Evolutionary conservation across 2,329 filamentous ascomycete species (phyloP).

Genomic region (Aureobasidium sp.): DNA sequence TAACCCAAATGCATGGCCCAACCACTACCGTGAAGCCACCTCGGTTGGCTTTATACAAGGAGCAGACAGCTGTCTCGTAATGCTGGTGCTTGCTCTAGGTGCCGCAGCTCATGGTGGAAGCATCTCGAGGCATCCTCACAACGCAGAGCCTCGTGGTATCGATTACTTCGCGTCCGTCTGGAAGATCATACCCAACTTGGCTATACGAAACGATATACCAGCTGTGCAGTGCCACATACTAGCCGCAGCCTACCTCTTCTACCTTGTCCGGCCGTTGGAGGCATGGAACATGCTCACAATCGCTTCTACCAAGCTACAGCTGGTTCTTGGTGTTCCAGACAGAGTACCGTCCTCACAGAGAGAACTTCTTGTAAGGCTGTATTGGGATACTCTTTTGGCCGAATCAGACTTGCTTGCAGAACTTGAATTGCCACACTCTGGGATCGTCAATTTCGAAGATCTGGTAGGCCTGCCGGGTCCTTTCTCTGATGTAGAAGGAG

Average conservation of each 20-base stretch:
- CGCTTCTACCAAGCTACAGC: constrained; percentile 72
- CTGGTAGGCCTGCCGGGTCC: constrained; percentile 68
- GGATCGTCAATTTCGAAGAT: constrained; percentile 75
- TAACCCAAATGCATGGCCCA: constrained; percentile 71
- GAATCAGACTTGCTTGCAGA: constrained; percentile 73
- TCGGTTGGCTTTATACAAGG: constrained; percentile 70
- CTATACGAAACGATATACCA: constrained; percentile 70
- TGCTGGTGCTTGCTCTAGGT: constrained; percentile 69
- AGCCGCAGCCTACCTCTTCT: constrained; percentile 74
- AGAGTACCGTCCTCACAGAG: constrained; percentile 61
- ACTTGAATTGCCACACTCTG: constrained; percentile 72
- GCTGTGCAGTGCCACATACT: constrained; percentile 74
- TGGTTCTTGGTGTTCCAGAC: constrained; percentile 65
- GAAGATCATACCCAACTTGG: constrained; percentile 66
- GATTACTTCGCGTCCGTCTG: constrained; percentile 76
- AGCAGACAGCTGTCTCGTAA: constrained; percentile 72
- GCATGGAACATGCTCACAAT: constrained; percentile 75
- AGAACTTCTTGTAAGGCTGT: constrained; percentile 68
- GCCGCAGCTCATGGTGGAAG: constrained; percentile 68
- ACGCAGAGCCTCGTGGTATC: constrained; percentile 65
- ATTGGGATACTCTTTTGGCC: constrained; percentile 76
- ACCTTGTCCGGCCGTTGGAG: constrained; percentile 71
- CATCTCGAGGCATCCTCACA: constrained; percentile 61
- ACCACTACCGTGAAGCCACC: constrained; percentile 65
- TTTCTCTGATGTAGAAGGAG: constrained; percentile 61